Conservation (phyloP, 2,329 filamentous ascomycete species). For the Pestalotiopsis sp. region DNA sequence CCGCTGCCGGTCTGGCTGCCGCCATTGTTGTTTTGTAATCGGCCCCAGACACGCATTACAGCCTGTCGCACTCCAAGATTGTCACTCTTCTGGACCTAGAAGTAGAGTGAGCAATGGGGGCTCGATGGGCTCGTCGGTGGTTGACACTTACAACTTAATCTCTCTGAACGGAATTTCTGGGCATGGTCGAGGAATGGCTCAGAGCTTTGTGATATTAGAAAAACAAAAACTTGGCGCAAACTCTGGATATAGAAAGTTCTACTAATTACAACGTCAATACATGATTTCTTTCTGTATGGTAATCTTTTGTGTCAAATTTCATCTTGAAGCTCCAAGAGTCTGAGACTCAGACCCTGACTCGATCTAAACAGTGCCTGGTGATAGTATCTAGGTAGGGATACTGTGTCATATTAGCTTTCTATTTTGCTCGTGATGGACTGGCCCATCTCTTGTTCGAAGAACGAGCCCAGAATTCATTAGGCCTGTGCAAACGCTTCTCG, state of each 20-base stretch:
- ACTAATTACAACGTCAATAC: background rate
- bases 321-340: background rate
- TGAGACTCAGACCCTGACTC: too few species aligned
- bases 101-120: background rate
- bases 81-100: background rate
- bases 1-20: conserved; percentile 23
- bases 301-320: background rate
- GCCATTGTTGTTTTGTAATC: conserved; percentile 22
- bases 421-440: too few species aligned
- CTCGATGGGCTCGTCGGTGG: background rate
- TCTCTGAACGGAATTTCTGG: background rate
- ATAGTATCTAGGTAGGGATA: too few species aligned
- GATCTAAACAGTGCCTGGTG: too few species aligned
- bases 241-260: background rate
- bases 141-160: background rate
- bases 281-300: background rate
- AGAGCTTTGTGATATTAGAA: background rate
- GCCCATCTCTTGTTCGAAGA: too few species aligned
- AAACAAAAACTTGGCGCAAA: background rate
- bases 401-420: too few species aligned
- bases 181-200: background rate
- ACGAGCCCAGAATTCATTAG: too few species aligned
- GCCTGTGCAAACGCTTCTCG: too few species aligned
- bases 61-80: background rate
- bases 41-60: background rate